phyloP scores from a whole-genome alignment of 1,284 basidiomycete species.

The Ustilago hordei region DNA sequence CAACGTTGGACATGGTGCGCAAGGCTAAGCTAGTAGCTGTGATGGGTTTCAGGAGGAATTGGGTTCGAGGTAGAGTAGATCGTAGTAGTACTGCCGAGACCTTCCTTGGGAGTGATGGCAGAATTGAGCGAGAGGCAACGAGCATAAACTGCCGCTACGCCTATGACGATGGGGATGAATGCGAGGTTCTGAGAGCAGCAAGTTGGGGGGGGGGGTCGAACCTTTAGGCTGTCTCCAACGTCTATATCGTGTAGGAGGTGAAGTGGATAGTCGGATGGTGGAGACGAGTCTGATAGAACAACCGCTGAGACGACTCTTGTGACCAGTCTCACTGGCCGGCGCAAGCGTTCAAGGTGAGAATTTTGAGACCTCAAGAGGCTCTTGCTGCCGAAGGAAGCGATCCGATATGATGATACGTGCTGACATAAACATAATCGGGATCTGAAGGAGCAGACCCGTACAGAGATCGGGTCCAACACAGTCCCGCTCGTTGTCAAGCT shows the following conservation, averaged over 20 bases:
- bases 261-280: background rate
- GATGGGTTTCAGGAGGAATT: background rate
- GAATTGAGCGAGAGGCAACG: constrained; percentile 33
- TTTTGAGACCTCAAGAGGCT: no score
- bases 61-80: constrained; percentile 1
- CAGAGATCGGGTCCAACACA: no score
- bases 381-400: no score
- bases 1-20: constrained; percentile 43
- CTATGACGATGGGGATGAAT: background rate
- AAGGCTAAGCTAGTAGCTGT: constrained; percentile 9
- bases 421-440: background rate
- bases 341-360: no score
- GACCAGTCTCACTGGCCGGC: background rate
- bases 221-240: background rate
- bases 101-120: constrained; percentile 27
- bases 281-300: no score
- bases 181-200: constrained; percentile 3
- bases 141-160: constrained; percentile 28
- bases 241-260: constrained; percentile 10
- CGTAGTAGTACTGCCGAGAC: constrained; percentile 30
- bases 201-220: constrained; percentile 5
- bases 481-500: no score
- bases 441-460: background rate
- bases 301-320: no score
- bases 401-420: no score